Evolutionary conservation across 352 stramenopile genomes (phyloP).

Genomic region (Lagenidium sp.): DNA sequence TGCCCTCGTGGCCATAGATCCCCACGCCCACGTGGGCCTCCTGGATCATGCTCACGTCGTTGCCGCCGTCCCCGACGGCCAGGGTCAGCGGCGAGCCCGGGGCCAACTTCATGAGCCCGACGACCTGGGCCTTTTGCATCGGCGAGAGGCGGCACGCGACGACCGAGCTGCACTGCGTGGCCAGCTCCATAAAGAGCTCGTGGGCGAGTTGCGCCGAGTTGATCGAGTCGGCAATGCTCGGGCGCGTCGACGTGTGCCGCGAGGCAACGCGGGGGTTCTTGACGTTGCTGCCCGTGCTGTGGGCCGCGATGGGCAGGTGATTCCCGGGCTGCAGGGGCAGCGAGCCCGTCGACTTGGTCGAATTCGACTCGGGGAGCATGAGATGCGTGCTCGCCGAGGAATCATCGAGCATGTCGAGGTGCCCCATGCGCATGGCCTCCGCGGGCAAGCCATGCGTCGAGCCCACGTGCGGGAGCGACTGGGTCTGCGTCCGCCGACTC

Average conservation of each 20-base stretch:
- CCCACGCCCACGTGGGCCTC: conserved; percentile 97
- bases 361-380: conserved; percentile 27
- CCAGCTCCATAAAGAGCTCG: conserved; percentile 76
- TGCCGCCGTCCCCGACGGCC: conserved; percentile 97
- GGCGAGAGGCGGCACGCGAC: conserved; percentile 84
- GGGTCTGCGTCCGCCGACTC: conserved; percentile 1
- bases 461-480: not conserved
- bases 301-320: not conserved
- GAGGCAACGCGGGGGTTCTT: conserved; percentile 11
- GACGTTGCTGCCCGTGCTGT: conserved; percentile 5
- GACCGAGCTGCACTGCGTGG: conserved; percentile 78
- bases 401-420: not conserved
- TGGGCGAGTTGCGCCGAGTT: conserved; percentile 23
- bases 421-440: not conserved
- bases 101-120: conserved; percentile 89
- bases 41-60: conserved; percentile 99
- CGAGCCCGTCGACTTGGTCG: conserved; percentile 39
- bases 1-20: conserved; percentile 97
- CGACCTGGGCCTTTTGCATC: conserved; percentile 90
- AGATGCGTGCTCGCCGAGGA: conserved; percentile 5
- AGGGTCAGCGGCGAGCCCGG: conserved; percentile 81
- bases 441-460: conserved; percentile 4
- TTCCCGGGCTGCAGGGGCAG: conserved; percentile 8
- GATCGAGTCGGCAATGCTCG: conserved; percentile 18
- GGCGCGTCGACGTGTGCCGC: conserved; percentile 29